Evolutionary conservation across 768 basidiomycete species (phyloP), one percentile per base, ranked within the genome.

Genomic region (Tubosaeta sp.): DNA sequence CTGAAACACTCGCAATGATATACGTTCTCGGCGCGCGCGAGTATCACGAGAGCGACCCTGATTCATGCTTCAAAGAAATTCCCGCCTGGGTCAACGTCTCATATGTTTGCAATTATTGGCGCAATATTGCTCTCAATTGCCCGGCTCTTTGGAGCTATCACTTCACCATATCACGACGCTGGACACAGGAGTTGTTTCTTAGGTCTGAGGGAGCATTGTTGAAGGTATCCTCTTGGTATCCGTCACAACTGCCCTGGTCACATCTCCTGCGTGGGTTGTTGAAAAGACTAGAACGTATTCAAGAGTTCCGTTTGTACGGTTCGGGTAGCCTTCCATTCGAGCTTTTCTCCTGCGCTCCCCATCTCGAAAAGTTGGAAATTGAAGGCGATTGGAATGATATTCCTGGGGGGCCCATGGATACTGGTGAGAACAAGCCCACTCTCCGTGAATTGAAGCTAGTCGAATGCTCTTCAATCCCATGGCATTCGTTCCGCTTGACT

Each of bases 161-260:
- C 18, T 53, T 66, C 6, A 64, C 71, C 22, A 54, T 46, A 4
- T 64, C 63, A 3, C 63, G 63, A 1, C 58, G 53, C 39, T 74
- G 73, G 70, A 68, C 67, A 10, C 59, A 70, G 29, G 73, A 71
- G 54, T 73, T 75, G 69, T 47, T 78, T 34, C 58, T 58, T 30
- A 68, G 77, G 9, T 78, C 76, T 0, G 76, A 73, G 45, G 68
- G 64, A 58, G 72, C 71, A 9, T 59, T 67, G 16, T 38, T 61
- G 14, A 46, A 40, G 22, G 29, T 59, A 46, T 14, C 34, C 3
- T 36, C n/a, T 27, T 6, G 27, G 27, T 9, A 6, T 27, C 27
- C 6, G 27, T 9, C 27, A 27, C 27, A 4, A 9, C 27, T 27
- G 9, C 27, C 9, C 6, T 27, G 34, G 34, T 10, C 8, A 14